Evolutionary conservation across 2,329 filamentous ascomycete species (phyloP).

Genomic region (Fusarium bactridioides): DNA sequence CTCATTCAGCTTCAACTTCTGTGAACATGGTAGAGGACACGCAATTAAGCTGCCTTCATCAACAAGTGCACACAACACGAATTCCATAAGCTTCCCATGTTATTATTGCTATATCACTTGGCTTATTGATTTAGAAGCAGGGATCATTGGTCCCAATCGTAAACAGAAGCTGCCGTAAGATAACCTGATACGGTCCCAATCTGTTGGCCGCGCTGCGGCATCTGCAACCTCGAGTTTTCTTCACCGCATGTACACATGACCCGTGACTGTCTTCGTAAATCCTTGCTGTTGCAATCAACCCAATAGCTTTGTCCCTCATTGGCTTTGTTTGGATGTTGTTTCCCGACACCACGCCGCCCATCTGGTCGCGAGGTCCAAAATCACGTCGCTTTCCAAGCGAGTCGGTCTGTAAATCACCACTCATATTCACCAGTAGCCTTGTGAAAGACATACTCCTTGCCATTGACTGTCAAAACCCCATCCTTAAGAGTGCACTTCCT

Average conservation of each 20-base stretch:
- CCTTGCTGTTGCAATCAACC: conserved; percentile 1
- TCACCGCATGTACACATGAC: conserved; percentile 17
- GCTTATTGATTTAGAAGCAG: conserved; percentile 14
- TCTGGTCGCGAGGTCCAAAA: conserved; percentile 7
- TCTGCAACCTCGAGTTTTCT: conserved; percentile 16
- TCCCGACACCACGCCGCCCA: background rate
- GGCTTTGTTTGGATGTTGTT: conserved; percentile 25
- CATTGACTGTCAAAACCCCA: conserved; percentile 90
- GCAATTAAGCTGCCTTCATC: background rate
- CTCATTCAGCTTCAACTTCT: background rate
- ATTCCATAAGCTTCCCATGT: conserved; percentile 3
- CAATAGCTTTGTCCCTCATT: background rate
- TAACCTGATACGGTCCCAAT: conserved; percentile 29
- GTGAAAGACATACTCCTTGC: conserved; percentile 97
- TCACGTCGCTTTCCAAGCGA: background rate
- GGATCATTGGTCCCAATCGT: background rate
- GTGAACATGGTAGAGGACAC: background rate
- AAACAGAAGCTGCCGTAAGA: conserved; percentile 11
- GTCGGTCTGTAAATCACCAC: conserved; percentile 67
- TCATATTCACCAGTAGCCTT: conserved; percentile 98
- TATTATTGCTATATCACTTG: conserved; percentile 18
- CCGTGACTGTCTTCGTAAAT: conserved; percentile 9
- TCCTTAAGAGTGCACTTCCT: conserved; percentile 99
- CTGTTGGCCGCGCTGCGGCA: conserved; percentile 36
- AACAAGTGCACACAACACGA: background rate